Base-by-base conservation (phyloP, 2,329 filamentous ascomycete species). In the Scortechinia acanthostroma region DNA sequence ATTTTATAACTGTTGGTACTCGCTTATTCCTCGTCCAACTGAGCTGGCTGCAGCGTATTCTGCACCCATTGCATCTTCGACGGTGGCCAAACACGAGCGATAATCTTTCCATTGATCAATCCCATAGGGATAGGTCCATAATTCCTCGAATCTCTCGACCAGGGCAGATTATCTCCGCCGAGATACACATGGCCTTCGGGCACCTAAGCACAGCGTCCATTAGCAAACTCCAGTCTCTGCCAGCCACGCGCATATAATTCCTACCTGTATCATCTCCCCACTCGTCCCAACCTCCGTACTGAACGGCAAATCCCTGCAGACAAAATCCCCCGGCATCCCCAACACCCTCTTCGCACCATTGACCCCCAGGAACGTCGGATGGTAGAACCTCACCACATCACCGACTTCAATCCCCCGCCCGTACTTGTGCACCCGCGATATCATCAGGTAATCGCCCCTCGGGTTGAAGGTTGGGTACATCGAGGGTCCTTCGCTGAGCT, bases 391-490 rank as follows among this genome's bases (percentile, higher is more conserved):
- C 42, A 83, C 66, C 1, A 83, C 55, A 53, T 84, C 79, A n/a
- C 80, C 80, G 5, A 81, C 70, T 45, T 63, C 51, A n/a, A 83
- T 61, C n/a, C 65, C 68, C 30, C 71, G 66, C 2, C 80, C 80
- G 35, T 68, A 58, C 16, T 68, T 61, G 51, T 76, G 65, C 37
- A 60, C 56, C 40, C 70, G 69, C 44, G 65, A 70, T 44, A 76
- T 66, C 5, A 76, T 50, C 3, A 76, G 60, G 48, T 56, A 65
- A 45, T 76, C 70, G n/a, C 68, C 71, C 13, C 58, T 54, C 15
- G 62, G 55, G 42, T 57, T 59, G 43, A 83, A 66, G 0, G 76
- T 81, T 5, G 78, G 78, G 45, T 74, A 65, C 79, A 83, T 83
- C 13, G 70, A 76, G 10, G 76, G 69, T 30, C 78, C 78, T 30